A percentile compares a stretch with the other conserved stretches of the same genome.
phyloP scores from a whole-genome alignment of 2,329 filamentous ascomycete species.

The Grosmannia serpens region DNA sequence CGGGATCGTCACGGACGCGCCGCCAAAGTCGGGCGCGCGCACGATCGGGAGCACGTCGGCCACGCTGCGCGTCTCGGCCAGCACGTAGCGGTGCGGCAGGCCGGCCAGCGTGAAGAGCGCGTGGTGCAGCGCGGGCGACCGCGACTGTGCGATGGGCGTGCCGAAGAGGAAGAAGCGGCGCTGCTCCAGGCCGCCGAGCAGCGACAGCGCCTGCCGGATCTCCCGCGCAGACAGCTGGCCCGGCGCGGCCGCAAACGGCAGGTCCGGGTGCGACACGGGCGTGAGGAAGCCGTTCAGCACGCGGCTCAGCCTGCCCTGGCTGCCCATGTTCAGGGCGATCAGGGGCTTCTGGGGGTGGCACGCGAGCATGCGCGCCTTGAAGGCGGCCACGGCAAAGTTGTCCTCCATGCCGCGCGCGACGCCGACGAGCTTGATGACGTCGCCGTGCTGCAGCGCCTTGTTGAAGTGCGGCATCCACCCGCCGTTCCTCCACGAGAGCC shows the following conservation, averaged over 20 bases:
- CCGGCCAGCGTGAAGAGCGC: constrained; percentile 64
- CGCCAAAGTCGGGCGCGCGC: constrained; percentile 65
- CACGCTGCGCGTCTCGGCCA: constrained; percentile 60
- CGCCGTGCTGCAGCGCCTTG: constrained; percentile 75
- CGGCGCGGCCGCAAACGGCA: constrained; percentile 90
- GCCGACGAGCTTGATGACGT: constrained; percentile 90
- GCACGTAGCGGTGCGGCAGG: constrained; percentile 71
- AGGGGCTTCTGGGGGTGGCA: constrained; percentile 72
- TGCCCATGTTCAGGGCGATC: constrained; percentile 94
- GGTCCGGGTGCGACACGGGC: constrained; percentile 75
- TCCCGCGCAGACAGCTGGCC: constrained; percentile 86
- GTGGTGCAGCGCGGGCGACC: constrained; percentile 86
- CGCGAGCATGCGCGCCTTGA: constrained; percentile 63
- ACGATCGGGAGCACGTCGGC: constrained; percentile 54
- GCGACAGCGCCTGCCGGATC: constrained; percentile 65
- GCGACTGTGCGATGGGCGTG: constrained; percentile 67
- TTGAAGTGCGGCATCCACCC: constrained; percentile 90
- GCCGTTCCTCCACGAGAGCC: constrained; percentile 81
- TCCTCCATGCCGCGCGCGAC: constrained; percentile 65
- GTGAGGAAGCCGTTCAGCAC: constrained; percentile 90
- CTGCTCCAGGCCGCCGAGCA: constrained; percentile 67
- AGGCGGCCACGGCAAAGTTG: constrained; percentile 74
- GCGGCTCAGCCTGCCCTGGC: constrained; percentile 74
- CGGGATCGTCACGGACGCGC: constrained; percentile 90
- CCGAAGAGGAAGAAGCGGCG: constrained; percentile 83